Base-by-base conservation (phyloP, 2,329 filamentous ascomycete species). In the Pseudocercospora fijiensis region DNA sequence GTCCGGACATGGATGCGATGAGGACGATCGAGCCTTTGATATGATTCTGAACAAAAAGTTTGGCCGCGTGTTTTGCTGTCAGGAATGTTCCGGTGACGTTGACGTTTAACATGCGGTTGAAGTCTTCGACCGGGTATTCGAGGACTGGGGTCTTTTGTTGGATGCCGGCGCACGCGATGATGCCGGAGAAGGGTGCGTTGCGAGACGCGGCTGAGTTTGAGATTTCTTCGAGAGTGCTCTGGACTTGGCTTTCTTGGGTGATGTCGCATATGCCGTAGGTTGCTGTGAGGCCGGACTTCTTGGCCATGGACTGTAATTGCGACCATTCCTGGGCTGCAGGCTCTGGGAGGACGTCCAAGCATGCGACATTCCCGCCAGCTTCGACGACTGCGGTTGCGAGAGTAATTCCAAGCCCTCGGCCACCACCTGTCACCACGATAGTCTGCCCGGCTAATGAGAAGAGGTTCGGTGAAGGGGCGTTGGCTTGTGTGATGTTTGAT, bases 211-310 rank as follows among this genome's bases (percentile, higher is more conserved):
- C 92, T 7, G 79, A 79, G 66, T 84, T 81, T 49, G 94, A 82
- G 57, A 89, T 83, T 27, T 78, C 80, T 74, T 92, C 87, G 43
- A 96, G 82, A 20, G 55, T 65, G 13, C 37, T 28, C 20, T 65
- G 56, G 16, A 71, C 61, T 30, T 81, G 77, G 4, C 81, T 78
- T 28, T 88, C 86, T 72, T 93, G 86, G 24, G 90, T 86, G 26
- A 96, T 90, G 73, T 96, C 91, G 65, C 92, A 85, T 66, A 86
- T 85, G 73, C 88, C 86, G 80, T 94, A 95, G 55, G 86, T 82
- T 53, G 93, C 77, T 51, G 82, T 83, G 1, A 87, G 86, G 62
- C 82, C 84, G 7, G 90, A 82, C 71, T 88, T 84, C 47, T 83
- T 78, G 37, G 78, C 78, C 26, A 88, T 87, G 53, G 84, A 83